phyloP scores from a whole-genome alignment of 257 asterid species.

The Lavandula angustifolia region DNA sequence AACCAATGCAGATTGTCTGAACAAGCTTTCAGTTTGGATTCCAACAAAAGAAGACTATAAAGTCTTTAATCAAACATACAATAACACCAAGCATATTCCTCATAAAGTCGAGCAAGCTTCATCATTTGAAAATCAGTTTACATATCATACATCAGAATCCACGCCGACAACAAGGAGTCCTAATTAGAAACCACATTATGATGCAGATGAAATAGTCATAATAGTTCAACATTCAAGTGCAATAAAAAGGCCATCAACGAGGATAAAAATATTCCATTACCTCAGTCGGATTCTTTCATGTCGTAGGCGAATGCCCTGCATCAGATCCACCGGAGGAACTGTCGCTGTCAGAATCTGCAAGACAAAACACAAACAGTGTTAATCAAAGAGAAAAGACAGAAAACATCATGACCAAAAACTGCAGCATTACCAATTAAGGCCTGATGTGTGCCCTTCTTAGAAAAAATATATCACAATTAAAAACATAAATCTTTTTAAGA shows the following conservation, averaged over 20 bases:
- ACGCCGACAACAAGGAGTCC: no score
- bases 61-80: neutral
- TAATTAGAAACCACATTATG: neutral
- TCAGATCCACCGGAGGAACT: constrained; percentile 60
- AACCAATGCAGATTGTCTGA: neutral
- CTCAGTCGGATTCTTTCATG: constrained; percentile 36
- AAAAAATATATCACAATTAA: neutral
- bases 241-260: neutral
- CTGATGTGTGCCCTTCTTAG: neutral
- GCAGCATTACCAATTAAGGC: neutral
- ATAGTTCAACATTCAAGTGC: neutral
- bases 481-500: neutral
- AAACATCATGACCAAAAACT: neutral
- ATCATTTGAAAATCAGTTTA: neutral
- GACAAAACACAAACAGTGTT: neutral
- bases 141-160: neutral
- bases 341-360: constrained; percentile 61
- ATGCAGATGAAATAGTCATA: constrained; percentile 2
- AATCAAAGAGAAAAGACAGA: neutral
- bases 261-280: constrained; percentile 25
- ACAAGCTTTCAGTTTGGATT: constrained; percentile 1
- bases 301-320: constrained; percentile 47
- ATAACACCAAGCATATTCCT: neutral
- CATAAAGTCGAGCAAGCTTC: constrained; percentile 3
- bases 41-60: neutral